These are phyloP conservation scores for Coemansia biformis DNA, from an alignment of 192 early-diverging fungal genomes.

Conservation along the genomic window DNA sequence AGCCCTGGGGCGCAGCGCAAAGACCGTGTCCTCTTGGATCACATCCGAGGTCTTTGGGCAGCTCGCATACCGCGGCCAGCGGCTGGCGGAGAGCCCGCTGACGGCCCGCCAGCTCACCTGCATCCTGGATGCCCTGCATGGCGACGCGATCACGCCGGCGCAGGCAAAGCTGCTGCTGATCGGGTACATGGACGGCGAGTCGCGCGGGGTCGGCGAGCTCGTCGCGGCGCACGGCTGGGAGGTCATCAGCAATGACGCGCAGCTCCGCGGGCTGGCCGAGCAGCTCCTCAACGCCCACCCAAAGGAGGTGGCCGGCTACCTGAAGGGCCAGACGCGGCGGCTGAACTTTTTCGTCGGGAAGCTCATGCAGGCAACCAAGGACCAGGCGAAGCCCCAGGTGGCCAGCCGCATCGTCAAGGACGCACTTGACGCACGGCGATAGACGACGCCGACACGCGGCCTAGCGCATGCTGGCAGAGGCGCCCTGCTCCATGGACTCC, in stretches of 20 bases:
- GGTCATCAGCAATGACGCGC: conserved; percentile 37
- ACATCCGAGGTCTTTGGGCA: conserved; percentile 53
- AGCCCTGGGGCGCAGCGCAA: conserved; percentile 18
- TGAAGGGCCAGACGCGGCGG: conserved; percentile 61
- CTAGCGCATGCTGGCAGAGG: no score
- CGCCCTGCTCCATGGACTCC: no score
- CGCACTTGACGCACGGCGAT: conserved; percentile 18
- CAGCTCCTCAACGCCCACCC: conserved; percentile 25
- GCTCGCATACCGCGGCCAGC: conserved; percentile 33
- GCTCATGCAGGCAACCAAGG: conserved; percentile 73
- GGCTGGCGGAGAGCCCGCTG: conserved; percentile 45
- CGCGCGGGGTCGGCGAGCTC: conserved; percentile 51
- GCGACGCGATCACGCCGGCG: conserved; percentile 55
- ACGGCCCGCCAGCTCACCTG: conserved; percentile 53
- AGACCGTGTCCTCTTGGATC: conserved; percentile 49
- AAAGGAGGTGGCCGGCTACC: conserved; percentile 55
- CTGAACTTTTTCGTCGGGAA: conserved; percentile 80
- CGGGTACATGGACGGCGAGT: conserved; percentile 62
- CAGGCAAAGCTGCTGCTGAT: conserved; percentile 67
- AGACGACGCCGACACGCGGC: no score
- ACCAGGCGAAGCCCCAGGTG: conserved; percentile 68
- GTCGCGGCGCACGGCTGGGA: conserved; percentile 60
- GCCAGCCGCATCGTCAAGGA: conserved; percentile 58
- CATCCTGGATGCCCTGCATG: conserved; percentile 59
- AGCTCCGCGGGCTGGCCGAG: conserved; percentile 13